Conservation (phyloP, 257 asterid genomes). For the Mentha longifolia region DNA sequence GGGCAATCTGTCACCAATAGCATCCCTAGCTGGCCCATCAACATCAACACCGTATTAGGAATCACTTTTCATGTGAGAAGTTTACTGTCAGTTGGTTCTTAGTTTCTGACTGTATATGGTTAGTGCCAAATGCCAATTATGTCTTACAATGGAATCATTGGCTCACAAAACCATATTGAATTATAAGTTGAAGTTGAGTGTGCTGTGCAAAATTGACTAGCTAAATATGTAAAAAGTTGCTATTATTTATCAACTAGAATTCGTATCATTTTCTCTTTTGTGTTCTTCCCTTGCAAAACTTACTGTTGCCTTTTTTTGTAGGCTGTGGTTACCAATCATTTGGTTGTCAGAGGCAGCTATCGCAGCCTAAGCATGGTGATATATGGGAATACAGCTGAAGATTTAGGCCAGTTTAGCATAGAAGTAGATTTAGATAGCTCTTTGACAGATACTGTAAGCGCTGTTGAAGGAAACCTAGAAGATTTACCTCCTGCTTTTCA, state of each 20-base stretch:
- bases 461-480: constrained; percentile 85
- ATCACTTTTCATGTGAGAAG: neutral
- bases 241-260: constrained; percentile 15
- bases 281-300: constrained; percentile 3
- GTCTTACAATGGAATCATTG: neutral
- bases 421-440: constrained; percentile 90
- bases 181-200: constrained; percentile 23
- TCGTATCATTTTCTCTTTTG: constrained; percentile 11
- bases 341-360: constrained; percentile 96
- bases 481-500: constrained; percentile 92
- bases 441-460: constrained; percentile 69
- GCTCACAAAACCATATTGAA: neutral
- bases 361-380: constrained; percentile 95
- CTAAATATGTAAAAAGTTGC: constrained; percentile 21
- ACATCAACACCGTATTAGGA: constrained; percentile 2
- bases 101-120: constrained; percentile 1
- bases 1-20: constrained; percentile 1
- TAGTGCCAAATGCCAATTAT: neutral
- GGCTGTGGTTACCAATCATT: constrained; percentile 90
- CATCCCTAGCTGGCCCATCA: constrained; percentile 4
- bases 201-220: neutral
- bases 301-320: constrained; percentile 44
- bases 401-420: constrained; percentile 92
- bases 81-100: constrained; percentile 15
- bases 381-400: constrained; percentile 94